Percentiles rank a stretch among this genome's conserved stretches.
Evolutionary conservation across 306 rosid genomes (phyloP).

Genomic region (Sesbania bispinosa): DNA sequence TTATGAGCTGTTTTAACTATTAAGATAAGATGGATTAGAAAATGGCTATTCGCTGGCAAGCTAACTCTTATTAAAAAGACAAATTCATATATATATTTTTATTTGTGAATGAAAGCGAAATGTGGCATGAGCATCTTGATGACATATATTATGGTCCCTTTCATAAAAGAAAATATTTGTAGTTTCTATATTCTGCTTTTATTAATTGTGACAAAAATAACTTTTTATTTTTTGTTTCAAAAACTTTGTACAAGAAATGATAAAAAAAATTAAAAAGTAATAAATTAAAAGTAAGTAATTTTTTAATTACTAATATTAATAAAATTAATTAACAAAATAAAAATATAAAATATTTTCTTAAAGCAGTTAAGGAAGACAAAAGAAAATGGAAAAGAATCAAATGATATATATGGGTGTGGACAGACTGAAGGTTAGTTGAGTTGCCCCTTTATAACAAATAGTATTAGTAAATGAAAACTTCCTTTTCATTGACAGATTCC

Average conservation of each 20-base stretch:
- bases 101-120: background rate
- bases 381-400: slow-evolving; percentile 11
- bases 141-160: background rate
- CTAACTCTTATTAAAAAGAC: slow-evolving; percentile 3
- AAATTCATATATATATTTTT: background rate
- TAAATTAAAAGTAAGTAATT: too few relatives aligned
- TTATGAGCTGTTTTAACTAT: slow-evolving; percentile 28
- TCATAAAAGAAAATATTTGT: background rate
- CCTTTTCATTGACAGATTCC: slow-evolving; percentile 26
- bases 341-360: background rate
- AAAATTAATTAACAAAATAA: too few relatives aligned
- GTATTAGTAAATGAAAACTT: background rate
- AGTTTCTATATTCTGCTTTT: too few relatives aligned
- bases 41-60: slow-evolving; percentile 29
- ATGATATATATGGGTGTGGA: background rate
- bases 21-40: slow-evolving; percentile 3
- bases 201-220: background rate
- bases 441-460: background rate
- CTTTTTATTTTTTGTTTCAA: too few relatives aligned
- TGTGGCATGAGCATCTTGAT: background rate
- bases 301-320: too few relatives aligned
- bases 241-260: too few relatives aligned
- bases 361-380: background rate
- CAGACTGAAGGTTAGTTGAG: slow-evolving; percentile 6
- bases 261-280: too few relatives aligned